A percentile compares a stretch with the other conserved stretches of the same genome.
Conservation (phyloP, 306 rosid genomes). For the Cucumis cinereus region DNA sequence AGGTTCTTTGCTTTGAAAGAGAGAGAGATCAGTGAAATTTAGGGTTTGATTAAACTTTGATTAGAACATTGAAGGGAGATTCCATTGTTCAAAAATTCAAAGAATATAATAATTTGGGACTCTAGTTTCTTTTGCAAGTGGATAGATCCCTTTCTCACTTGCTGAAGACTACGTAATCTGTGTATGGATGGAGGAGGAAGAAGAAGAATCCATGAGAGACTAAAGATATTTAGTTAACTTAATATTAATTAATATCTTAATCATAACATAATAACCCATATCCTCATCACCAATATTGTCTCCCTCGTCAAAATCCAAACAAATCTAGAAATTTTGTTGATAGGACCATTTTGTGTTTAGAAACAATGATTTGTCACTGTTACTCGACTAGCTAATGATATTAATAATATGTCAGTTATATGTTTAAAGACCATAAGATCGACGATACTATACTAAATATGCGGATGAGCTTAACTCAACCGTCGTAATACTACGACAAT, state of each 20-base stretch:
- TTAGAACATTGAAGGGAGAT: neutral
- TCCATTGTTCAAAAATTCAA: neutral
- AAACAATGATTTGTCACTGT: too few species aligned
- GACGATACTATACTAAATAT: too few species aligned
- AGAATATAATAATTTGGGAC: neutral
- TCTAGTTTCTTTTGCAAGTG: neutral
- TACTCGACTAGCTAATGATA: too few species aligned
- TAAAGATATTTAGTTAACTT: neutral
- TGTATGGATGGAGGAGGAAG: neutral
- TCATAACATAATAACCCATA: too few species aligned
- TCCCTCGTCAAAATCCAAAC: too few species aligned
- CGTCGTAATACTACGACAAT: too few species aligned
- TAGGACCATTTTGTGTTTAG: too few species aligned
- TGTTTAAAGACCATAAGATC: too few species aligned
- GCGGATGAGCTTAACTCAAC: too few species aligned
- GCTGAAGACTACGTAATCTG: neutral
- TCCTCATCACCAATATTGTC: too few species aligned
- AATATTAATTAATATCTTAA: neutral
- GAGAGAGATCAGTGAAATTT: neutral
- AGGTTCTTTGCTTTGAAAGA: neutral
- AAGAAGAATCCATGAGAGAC: neutral
- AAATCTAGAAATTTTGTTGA: too few species aligned
- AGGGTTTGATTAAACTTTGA: neutral
- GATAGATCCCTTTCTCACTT: slow-evolving; percentile 1
- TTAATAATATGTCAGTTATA: too few species aligned